Evolutionary conservation across 192 early-diverging fungal genomes (phyloP), one percentile per base, ranked within the genome.

Genomic region (Gaertneriomyces sp.): DNA sequence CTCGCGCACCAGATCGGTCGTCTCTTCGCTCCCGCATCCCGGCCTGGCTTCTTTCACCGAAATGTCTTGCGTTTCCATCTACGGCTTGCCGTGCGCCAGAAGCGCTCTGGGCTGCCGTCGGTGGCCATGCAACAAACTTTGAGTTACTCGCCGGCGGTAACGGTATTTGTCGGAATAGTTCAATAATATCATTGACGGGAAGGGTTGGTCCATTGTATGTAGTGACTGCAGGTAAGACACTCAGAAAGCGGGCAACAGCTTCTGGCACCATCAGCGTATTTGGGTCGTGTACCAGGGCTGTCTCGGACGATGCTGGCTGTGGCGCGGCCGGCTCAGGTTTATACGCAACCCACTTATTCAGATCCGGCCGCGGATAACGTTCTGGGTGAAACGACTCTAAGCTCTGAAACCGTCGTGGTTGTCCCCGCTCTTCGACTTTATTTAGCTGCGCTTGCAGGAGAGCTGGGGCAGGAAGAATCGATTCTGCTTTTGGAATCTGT

Each of bases 351-450:
- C 88, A 93, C 63, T 85, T 85, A 5, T 70, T 74, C 51, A 90
- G 77, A 60, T 93, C 90, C 9, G 91, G 91, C 16, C 87, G 74
- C 16, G 88, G 86, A 70, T 86, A 90, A 61, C 79, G 59, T 49
- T 89, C 89, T 19, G 87, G 72, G 64, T 88, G 75, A 20, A 88
- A 81, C 16, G 88, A 76, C 33, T 86, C 82, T 61, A 61, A 44
- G 54, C 53, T 69, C 45, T 60, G 46, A 42, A 43, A 60, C 58
- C 40, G 47, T 47, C 73, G 43, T 9, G 19, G 19, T 41, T 38
- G 53, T 42, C 16, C 39, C 43, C 25, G 67, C 20, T 52, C 63
- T 12, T 69, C 40, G 17, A 39, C 14, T 10, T 61, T 20, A 33
- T 14, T 19, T 38, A 55, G 11, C 63, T 17, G 14, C 25, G 25